phyloP scores from a whole-genome alignment of 1,284 basidiomycete species.

The Ustilago loliicola region DNA sequence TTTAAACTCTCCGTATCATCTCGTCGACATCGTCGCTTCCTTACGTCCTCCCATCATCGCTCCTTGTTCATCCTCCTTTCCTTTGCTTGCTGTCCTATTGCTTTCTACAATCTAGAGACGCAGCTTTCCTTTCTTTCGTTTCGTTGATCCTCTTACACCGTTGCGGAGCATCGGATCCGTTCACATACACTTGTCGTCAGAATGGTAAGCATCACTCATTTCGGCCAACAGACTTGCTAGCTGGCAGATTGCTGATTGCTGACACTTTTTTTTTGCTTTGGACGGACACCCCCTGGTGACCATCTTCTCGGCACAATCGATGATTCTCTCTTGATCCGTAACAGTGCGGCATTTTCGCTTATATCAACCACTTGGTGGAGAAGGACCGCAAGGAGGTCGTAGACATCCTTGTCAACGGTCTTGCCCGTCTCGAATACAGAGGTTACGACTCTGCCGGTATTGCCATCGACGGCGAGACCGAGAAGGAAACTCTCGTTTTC shows the following conservation, averaged over 20 bases:
- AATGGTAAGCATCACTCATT: constrained; percentile 31
- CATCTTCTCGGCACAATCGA: background rate
- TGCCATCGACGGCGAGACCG: constrained; percentile 92
- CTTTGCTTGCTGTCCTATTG: constrained; percentile 12
- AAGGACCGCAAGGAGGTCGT: constrained; percentile 90
- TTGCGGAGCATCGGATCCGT: constrained; percentile 42
- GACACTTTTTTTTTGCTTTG: background rate
- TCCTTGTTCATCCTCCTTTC: constrained; percentile 10
- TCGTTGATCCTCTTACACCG: constrained; percentile 20
- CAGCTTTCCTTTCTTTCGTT: constrained; percentile 23
- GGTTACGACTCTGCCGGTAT: constrained; percentile 96
- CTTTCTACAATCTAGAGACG: constrained; percentile 29
- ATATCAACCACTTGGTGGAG: constrained; percentile 70
- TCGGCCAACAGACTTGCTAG: background rate
- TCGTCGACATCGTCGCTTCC: constrained; percentile 16
- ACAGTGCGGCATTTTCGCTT: constrained; percentile 70
- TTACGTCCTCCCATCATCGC: constrained; percentile 24
- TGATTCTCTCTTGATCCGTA: background rate
- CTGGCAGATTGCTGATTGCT: constrained; percentile 3
- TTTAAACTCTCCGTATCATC: constrained; percentile 34
- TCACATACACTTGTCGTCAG: constrained; percentile 23
- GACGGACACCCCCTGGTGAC: background rate
- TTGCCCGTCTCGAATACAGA: constrained; percentile 96
- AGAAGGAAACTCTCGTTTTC: constrained; percentile 84
- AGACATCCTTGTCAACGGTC: constrained; percentile 90